phyloP scores from a whole-genome alignment of 805 yeast genomes.

The Scheffersomyces coipomensis region DNA sequence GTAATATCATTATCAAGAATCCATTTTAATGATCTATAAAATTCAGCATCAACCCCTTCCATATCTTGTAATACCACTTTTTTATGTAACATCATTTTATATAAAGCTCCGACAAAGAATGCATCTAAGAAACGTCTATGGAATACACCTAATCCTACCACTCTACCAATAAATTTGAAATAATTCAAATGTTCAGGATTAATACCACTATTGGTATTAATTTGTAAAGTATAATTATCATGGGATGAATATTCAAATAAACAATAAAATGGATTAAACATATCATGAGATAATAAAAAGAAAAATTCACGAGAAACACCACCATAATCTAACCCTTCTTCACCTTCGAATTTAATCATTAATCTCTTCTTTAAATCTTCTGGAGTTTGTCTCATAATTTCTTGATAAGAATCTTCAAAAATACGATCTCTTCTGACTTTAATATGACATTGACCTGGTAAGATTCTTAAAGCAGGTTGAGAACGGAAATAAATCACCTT shows the following conservation, averaged over 20 bases:
- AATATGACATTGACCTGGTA: slow-evolving; percentile 98
- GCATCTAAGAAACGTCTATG: slow-evolving; percentile 97
- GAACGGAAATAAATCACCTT: slow-evolving; percentile 96
- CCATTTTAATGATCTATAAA: slow-evolving; percentile 93
- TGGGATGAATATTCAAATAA: slow-evolving; percentile 96
- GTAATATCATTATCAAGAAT: slow-evolving; percentile 92
- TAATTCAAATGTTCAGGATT: slow-evolving; percentile 98
- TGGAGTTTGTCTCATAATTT: slow-evolving; percentile 97
- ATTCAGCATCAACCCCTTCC: slow-evolving; percentile 99
- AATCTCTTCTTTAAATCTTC: slow-evolving; percentile 96
- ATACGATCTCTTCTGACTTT: slow-evolving; percentile 96
- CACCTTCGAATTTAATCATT: slow-evolving; percentile 98
- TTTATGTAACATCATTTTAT: slow-evolving; percentile 95
- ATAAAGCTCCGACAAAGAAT: slow-evolving; percentile 96
- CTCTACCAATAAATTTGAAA: slow-evolving; percentile 97
- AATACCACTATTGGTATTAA: slow-evolving; percentile 94
- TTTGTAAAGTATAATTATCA: slow-evolving; percentile 96
- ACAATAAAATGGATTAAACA: slow-evolving; percentile 98
- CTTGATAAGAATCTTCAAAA: slow-evolving; percentile 97
- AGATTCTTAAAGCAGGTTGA: slow-evolving; percentile 94
- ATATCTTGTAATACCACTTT: slow-evolving; percentile 93
- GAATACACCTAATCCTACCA: slow-evolving; percentile 97
- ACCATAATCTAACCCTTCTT: slow-evolving; percentile 99
- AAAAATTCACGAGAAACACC: slow-evolving; percentile 98
- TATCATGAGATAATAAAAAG: slow-evolving; percentile 94